These are phyloP conservation scores for Vigna angularis DNA, from an alignment of 306 rosid species.

Conservation along the genomic window DNA sequence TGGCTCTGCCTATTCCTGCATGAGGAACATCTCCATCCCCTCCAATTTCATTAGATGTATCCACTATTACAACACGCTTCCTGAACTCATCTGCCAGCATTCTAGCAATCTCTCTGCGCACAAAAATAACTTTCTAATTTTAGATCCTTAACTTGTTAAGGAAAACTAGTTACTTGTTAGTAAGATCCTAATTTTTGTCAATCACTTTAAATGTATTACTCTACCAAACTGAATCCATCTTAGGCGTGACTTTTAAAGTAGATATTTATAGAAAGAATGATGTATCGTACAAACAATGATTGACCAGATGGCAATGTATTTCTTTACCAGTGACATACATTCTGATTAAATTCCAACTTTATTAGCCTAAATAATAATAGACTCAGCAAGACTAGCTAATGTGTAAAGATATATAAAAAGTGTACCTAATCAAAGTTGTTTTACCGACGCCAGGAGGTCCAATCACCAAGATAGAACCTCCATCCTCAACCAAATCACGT, in stretches of 20 bases:
- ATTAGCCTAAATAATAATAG: not conserved
- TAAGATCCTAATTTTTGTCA: not conserved
- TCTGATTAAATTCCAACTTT: not conserved
- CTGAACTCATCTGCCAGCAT: constrained; percentile 90
- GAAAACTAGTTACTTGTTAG: not conserved
- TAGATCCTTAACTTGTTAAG: not conserved
- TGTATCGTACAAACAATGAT: not conserved
- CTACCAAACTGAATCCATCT: not conserved
- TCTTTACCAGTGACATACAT: not conserved
- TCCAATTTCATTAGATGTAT: constrained; percentile 97
- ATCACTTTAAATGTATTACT: not conserved
- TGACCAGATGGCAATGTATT: not conserved
- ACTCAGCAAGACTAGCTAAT: not conserved
- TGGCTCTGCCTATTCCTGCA: constrained; percentile 91
- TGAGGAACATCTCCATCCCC: constrained; percentile 99
- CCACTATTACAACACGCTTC: constrained; percentile 96
- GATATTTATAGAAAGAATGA: not conserved
- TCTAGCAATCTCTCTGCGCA: constrained; percentile 92
- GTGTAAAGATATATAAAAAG: constrained; percentile 1
- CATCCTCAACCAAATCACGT: constrained; percentile 80
- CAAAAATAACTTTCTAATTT: not conserved
- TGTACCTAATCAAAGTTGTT: constrained; percentile 93
- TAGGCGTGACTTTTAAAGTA: not conserved
- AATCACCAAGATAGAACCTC: constrained; percentile 90
- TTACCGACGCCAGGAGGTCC: constrained; percentile 99